Conservation (phyloP, 2,329 filamentous ascomycete species). For the Tolypocladium cylindrosporum region DNA sequence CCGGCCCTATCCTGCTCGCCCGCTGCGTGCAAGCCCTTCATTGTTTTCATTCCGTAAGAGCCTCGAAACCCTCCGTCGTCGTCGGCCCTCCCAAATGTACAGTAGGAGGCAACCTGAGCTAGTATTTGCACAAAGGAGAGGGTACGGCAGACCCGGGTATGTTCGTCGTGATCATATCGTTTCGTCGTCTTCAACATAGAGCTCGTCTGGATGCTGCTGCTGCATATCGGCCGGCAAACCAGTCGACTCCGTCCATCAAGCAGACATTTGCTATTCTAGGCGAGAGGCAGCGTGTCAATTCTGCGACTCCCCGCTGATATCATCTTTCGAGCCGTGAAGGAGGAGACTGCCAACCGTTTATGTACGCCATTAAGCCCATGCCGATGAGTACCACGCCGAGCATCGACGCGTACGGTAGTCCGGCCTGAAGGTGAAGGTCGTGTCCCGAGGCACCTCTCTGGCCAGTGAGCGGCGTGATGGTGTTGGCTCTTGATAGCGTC, state of each 20-base stretch:
- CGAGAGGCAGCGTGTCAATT: neutral
- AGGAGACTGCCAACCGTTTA: slow-evolving; percentile 65
- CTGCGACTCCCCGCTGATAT: slow-evolving; percentile 1
- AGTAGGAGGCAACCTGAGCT: neutral
- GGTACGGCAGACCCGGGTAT: slow-evolving; percentile 4
- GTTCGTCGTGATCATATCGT: slow-evolving; percentile 8
- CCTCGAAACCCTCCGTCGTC: neutral
- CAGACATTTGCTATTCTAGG: neutral
- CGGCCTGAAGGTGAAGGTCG: slow-evolving; percentile 36
- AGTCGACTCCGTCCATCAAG: neutral
- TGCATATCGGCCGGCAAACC: neutral
- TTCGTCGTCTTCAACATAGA: slow-evolving; percentile 3
- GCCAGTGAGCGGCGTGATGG: slow-evolving; percentile 33
- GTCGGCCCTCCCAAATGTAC: neutral
- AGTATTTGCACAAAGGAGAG: slow-evolving; percentile 2
- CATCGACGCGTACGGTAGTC: slow-evolving; percentile 71
- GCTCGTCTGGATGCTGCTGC: neutral
- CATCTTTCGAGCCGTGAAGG: slow-evolving; percentile 22
- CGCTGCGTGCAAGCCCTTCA: neutral
- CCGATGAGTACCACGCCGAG: slow-evolving; percentile 72
- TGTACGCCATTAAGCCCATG: slow-evolving; percentile 76
- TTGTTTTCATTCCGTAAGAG: neutral
- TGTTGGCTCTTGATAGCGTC: slow-evolving; percentile 37
- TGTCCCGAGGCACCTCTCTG: slow-evolving; percentile 29
- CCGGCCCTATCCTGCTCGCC: neutral